These are phyloP conservation scores for Podaxis sp. DNA, from an alignment of 768 basidiomycete species.

Conservation along the genomic window DNA sequence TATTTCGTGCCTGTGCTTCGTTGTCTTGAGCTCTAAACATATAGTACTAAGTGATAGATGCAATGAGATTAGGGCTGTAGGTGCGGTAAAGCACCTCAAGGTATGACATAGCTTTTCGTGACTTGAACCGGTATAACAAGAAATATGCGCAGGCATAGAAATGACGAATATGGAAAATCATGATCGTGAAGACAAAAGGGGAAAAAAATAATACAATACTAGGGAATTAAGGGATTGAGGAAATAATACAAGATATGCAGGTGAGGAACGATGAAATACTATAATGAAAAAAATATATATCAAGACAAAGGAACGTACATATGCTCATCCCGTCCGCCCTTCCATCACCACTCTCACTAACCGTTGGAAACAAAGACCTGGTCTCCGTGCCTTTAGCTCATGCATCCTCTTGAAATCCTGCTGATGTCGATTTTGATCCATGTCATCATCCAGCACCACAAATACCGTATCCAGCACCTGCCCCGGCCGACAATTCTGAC, in stretches of 20 bases:
- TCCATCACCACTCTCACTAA: slow-evolving; percentile 11
- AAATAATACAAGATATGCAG: neutral
- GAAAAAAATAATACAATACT: neutral
- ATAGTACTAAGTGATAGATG: too few relatives aligned
- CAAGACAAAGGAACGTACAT: neutral
- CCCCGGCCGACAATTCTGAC: slow-evolving; percentile 12
- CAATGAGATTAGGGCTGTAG: too few relatives aligned
- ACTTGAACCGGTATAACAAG: neutral
- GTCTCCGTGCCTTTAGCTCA: slow-evolving; percentile 7
- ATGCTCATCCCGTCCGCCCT: neutral
- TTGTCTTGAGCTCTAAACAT: too few relatives aligned
- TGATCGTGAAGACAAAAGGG: neutral
- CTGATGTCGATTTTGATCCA: slow-evolving; percentile 19
- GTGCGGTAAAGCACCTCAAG: neutral
- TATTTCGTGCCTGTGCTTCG: too few relatives aligned
- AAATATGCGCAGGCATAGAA: neutral
- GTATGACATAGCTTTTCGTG: neutral
- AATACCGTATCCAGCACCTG: slow-evolving; percentile 19
- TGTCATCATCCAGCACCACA: slow-evolving; percentile 17
- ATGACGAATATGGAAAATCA: neutral
- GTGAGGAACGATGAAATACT: neutral
- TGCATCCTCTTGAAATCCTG: slow-evolving; percentile 14
- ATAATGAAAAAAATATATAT: neutral
- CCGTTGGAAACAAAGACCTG: slow-evolving; percentile 12
- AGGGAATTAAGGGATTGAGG: neutral